phyloP scores from a whole-genome alignment of 2,329 filamentous ascomycete genomes.

The Meredithiella fracta region DNA sequence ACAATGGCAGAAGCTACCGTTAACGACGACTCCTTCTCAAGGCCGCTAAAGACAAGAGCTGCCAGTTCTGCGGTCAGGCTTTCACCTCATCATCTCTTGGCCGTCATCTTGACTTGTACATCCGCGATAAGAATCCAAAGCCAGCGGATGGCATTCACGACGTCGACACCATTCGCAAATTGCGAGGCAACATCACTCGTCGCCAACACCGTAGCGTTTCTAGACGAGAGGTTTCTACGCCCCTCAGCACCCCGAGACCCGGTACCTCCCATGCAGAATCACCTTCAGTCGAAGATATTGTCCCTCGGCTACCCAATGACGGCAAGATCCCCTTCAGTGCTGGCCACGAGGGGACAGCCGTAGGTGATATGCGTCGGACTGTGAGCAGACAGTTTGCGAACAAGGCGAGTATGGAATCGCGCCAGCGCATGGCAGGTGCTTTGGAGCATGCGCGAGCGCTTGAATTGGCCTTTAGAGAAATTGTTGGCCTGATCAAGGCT shows the following conservation, averaged over 20 bases:
- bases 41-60: constrained; percentile 68
- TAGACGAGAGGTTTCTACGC: constrained; percentile 43
- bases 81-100: constrained; percentile 92
- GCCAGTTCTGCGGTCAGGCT: constrained; percentile 72
- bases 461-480: constrained; percentile 69
- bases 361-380: constrained; percentile 20
- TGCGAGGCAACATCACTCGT: constrained; percentile 73
- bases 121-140: constrained; percentile 85
- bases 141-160: constrained; percentile 73
- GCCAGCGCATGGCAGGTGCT: constrained; percentile 49
- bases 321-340: neutral
- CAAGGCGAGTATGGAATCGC: constrained; percentile 47
- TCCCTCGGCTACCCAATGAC: constrained; percentile 17
- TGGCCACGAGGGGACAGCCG: constrained; percentile 15
- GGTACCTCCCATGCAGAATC: constrained; percentile 20
- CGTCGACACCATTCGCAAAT: constrained; percentile 71
- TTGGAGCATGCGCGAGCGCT: constrained; percentile 67
- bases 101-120: constrained; percentile 84
- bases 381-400: constrained; percentile 36
- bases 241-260: constrained; percentile 31
- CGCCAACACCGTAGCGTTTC: constrained; percentile 48
- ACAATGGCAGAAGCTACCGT: constrained; percentile 22
- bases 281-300: constrained; percentile 22
- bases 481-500: constrained; percentile 65
- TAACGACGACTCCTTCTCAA: constrained; percentile 16